Evolutionary conservation across 2,329 filamentous ascomycete species (phyloP), one percentile per base, ranked within the genome.

Genomic region (Fusarium duplospermum): DNA sequence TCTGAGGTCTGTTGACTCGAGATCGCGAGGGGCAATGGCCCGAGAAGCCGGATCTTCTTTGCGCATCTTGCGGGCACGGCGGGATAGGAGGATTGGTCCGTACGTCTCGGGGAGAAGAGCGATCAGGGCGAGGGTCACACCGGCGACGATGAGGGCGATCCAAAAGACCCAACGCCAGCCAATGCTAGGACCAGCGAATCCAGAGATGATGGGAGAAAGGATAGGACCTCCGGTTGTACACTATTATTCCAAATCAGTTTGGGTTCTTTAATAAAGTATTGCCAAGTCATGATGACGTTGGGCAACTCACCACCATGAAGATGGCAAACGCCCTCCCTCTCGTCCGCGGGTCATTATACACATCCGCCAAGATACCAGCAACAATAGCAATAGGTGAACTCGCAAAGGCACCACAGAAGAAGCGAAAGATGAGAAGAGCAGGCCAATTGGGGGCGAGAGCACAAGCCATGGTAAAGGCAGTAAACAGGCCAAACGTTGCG

Each of bases 101-200:
- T 88, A 92, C 1, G 90, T 92, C 80, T 93, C 91, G 18, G 90
- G 92, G 66, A 94, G 86, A 69, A 92, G 86, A n/a, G 90, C 66
- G 16, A 93, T 82, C 1, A 90, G 83, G 3, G 91, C 80, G 81
- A 92, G 86, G 2, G 91, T 91, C 0, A 82, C 82, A 29, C 88
- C 92, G 3, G 92, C 93, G 64, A 93, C 85, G 20, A 95, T 93
- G 18, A 93, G 84, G 16, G 85, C 91, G 27, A 94, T 87, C 89
- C 92, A 93, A 77, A 93, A 93, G 2, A 88, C 83, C 92, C 92
- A 94, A 47, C 90, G 87, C 92, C 92, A 94, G 29, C 87, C 88
- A 29, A 92, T 86, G 2, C 85, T 86, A 2, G 85, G 79, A 1
- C 89, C 85, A 42, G 89, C 87, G 81, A 88, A 93, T 11, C 91